These are phyloP conservation scores for Coemansia sp. DNA, from an alignment of 192 early-diverging fungal genomes.

Conservation along the genomic window DNA sequence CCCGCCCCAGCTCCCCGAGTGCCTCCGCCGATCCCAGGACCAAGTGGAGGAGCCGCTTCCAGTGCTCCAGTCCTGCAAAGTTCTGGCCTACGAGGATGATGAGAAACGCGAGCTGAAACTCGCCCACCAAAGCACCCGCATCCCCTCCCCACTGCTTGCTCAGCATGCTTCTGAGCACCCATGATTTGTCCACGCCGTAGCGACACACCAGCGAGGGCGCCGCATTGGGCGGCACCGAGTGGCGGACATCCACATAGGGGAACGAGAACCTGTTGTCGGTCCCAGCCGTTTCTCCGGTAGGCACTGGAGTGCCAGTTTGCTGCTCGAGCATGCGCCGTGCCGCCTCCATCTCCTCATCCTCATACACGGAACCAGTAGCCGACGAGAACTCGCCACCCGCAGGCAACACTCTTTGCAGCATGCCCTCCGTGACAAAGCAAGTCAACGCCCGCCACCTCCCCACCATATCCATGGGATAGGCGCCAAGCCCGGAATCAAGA, in stretches of 20 bases:
- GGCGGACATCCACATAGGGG: slow-evolving; percentile 73
- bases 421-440: slow-evolving; percentile 59
- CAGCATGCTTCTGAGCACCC: slow-evolving; percentile 56
- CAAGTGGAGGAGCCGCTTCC: slow-evolving; percentile 76
- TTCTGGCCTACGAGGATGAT: slow-evolving; percentile 77
- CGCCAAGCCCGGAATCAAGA: slow-evolving; percentile 76
- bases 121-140: slow-evolving; percentile 62
- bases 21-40: slow-evolving; percentile 65
- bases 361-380: slow-evolving; percentile 57
- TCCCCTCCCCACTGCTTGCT: slow-evolving; percentile 21
- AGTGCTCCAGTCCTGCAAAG: slow-evolving; percentile 83
- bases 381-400: slow-evolving; percentile 38
- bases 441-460: slow-evolving; percentile 77
- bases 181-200: slow-evolving; percentile 89
- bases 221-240: slow-evolving; percentile 76
- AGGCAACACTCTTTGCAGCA: slow-evolving; percentile 55
- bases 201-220: slow-evolving; percentile 64
- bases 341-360: slow-evolving; percentile 58
- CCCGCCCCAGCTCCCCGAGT: slow-evolving; percentile 39
- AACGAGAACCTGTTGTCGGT: slow-evolving; percentile 54
- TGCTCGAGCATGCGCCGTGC: slow-evolving; percentile 13
- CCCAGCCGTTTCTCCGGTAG: neutral
- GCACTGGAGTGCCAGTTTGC: neutral
- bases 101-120: slow-evolving; percentile 81
- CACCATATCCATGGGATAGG: slow-evolving; percentile 72